Conservation (phyloP, 345 rosid genomes). For the Mangifera indica region DNA sequence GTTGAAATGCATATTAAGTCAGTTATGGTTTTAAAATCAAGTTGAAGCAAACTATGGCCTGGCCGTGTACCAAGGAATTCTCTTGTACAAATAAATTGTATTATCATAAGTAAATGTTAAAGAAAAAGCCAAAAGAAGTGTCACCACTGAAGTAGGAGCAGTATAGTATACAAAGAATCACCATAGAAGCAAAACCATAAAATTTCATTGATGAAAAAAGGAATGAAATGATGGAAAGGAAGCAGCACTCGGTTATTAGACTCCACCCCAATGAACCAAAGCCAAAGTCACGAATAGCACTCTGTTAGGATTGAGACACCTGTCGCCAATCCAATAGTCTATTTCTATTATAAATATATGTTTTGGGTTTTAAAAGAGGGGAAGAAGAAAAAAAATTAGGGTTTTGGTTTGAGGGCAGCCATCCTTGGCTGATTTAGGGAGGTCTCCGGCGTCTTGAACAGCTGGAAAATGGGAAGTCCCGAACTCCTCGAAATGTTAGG, state of each 20-base stretch:
- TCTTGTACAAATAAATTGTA: neutral
- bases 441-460: too few species aligned
- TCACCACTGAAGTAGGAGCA: neutral
- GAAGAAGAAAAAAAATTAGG: too few species aligned
- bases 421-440: too few species aligned
- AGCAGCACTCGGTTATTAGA: neutral
- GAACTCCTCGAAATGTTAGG: too few species aligned
- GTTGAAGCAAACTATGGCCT: neutral
- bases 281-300: neutral
- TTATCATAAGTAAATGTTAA: neutral
- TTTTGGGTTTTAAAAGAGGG: too few species aligned
- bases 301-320: too few species aligned
- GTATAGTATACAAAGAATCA: neutral
- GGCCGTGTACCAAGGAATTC: neutral
- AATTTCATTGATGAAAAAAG: neutral
- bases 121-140: neutral
- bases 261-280: neutral
- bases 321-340: too few species aligned
- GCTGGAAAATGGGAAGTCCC: too few species aligned
- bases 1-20: neutral
- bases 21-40: neutral
- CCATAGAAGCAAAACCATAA: neutral
- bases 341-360: too few species aligned
- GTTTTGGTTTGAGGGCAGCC: too few species aligned
- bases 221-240: neutral